A percentile compares a stretch with the other conserved stretches of the same genome.
These are phyloP conservation scores for Protomyces macrosporus DNA, from an alignment of 1,139 yeast species.

Conservation along the genomic window DNA sequence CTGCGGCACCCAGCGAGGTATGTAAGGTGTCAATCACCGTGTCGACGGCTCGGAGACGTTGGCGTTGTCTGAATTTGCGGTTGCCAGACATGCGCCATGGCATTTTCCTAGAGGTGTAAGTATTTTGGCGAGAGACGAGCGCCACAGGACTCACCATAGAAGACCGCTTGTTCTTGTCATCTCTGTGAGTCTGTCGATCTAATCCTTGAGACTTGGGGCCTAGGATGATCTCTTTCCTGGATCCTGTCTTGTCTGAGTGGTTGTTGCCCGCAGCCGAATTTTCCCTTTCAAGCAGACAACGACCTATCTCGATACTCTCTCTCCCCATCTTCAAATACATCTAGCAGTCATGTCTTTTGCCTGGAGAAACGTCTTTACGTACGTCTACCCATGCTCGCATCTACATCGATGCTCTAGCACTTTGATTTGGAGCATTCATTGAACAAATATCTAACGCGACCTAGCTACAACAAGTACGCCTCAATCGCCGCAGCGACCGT, in stretches of 20 bases:
- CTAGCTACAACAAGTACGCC: slow-evolving; percentile 79
- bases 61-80: slow-evolving; percentile 79
- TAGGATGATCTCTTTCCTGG: too few species aligned
- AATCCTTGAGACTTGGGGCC: too few species aligned
- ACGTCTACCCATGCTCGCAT: neutral
- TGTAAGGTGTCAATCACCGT: slow-evolving; percentile 65
- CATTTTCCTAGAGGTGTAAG: slow-evolving; percentile 45
- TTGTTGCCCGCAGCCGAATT: neutral
- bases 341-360: slow-evolving; percentile 16
- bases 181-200: neutral
- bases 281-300: neutral
- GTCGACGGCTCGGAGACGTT: slow-evolving; percentile 77
- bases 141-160: slow-evolving; percentile 1
- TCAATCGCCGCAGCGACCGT: slow-evolving; percentile 85
- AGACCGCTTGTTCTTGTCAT: slow-evolving; percentile 25
- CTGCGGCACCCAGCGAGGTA: slow-evolving; percentile 51
- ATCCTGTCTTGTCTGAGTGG: neutral
- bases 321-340: neutral
- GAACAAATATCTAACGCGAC: neutral
- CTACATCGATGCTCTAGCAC: neutral
- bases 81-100: slow-evolving; percentile 73
- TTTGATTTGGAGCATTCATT: neutral
- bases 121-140: neutral
- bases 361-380: slow-evolving; percentile 25
- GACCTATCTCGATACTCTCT: neutral